These are phyloP conservation scores for Penicillium sp. DNA, from an alignment of 2,329 filamentous ascomycete genomes.

Conservation along the genomic window DNA sequence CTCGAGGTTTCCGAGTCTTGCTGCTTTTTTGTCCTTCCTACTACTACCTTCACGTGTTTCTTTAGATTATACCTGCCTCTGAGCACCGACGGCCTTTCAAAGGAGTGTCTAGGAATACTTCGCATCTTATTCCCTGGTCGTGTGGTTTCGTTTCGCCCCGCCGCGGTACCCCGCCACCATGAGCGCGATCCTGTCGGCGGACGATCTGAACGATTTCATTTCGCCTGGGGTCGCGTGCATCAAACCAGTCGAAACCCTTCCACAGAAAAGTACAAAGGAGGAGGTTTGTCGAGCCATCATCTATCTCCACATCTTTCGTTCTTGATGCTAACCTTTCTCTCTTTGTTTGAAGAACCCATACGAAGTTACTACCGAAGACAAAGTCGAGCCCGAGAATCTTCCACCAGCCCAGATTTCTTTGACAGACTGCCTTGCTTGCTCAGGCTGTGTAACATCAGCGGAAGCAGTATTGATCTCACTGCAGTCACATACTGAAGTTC, in stretches of 20 bases:
- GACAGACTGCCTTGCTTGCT: slow-evolving; percentile 96
- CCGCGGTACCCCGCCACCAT: slow-evolving; percentile 57
- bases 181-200: slow-evolving; percentile 95
- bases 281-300: neutral
- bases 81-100: neutral
- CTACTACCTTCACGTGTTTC: neutral
- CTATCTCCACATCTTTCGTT: neutral
- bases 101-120: neutral
- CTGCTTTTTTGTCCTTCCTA: slow-evolving; percentile 1
- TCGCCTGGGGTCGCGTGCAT: slow-evolving; percentile 97
- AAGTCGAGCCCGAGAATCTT: slow-evolving; percentile 61
- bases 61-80: neutral
- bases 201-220: slow-evolving; percentile 99
- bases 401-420: slow-evolving; percentile 89
- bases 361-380: slow-evolving; percentile 93
- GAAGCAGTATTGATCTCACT: slow-evolving; percentile 96
- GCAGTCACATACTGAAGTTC: slow-evolving; percentile 90
- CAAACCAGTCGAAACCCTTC: slow-evolving; percentile 93
- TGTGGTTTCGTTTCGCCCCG: slow-evolving; percentile 14
- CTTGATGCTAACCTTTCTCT: slow-evolving; percentile 21
- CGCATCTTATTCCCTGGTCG: slow-evolving; percentile 6
- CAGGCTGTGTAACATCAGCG: slow-evolving; percentile 94
- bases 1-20: slow-evolving; percentile 9
- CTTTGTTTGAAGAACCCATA: slow-evolving; percentile 60
- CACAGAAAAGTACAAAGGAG: slow-evolving; percentile 60